phyloP scores from a whole-genome alignment of 2,329 filamentous ascomycete species.

The Orbilia quercus region DNA sequence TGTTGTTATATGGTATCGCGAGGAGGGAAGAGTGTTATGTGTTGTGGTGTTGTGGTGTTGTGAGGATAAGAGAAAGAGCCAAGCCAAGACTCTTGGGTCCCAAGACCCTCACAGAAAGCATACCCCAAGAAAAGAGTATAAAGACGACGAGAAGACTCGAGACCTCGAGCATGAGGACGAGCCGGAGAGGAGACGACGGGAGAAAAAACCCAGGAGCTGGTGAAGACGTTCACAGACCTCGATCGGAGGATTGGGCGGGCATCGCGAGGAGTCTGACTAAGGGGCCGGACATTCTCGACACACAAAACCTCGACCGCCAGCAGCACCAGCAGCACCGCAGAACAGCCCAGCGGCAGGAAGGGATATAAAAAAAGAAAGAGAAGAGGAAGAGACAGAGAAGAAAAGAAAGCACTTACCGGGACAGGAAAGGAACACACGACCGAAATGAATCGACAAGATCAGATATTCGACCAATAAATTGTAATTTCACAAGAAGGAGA shows the following conservation, averaged over 20 bases:
- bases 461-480: neutral
- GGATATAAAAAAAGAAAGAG: conserved; percentile 6
- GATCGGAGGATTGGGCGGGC: conserved; percentile 55
- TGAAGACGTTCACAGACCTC: conserved; percentile 23
- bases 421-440: too few relatives aligned
- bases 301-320: conserved; percentile 33
- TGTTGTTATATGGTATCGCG: neutral
- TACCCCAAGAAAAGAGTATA: conserved; percentile 47
- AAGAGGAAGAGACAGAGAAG: conserved; percentile 6
- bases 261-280: conserved; percentile 20
- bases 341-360: conserved; percentile 1
- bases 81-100: conserved; percentile 56
- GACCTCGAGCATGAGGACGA: conserved; percentile 23
- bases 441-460: too few relatives aligned
- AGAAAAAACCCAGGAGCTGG: conserved; percentile 17
- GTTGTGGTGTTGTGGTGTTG: conserved; percentile 56
- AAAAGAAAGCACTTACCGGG: conserved; percentile 2
- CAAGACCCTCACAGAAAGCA: conserved; percentile 55
- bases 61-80: conserved; percentile 19
- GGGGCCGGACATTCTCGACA: conserved; percentile 23
- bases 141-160: conserved; percentile 17
- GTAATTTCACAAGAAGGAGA: neutral
- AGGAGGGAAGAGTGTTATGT: neutral
- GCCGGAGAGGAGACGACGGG: conserved; percentile 13
- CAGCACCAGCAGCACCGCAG: neutral